Base-by-base conservation (phyloP, 192 early-diverging fungal genomes). In the Geranomyces michiganensis region DNA sequence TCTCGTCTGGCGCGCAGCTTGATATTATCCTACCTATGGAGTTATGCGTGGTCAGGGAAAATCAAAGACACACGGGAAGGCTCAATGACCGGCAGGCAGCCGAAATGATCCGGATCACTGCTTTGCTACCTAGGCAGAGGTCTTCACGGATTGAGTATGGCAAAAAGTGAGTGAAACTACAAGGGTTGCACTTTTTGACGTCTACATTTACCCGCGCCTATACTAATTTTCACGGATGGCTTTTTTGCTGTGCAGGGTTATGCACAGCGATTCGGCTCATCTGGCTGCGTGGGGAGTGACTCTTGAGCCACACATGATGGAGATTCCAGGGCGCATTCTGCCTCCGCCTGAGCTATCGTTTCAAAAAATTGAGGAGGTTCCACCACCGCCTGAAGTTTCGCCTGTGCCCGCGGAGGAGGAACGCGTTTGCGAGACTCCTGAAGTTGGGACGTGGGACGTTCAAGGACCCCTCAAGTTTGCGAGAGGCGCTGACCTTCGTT, bases 91-190 rank as follows among this genome's bases (percentile, higher is more conserved):
- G 77, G 32, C 84, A 94, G 81, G 95, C 94, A 0, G 90, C 93
- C 0, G 93, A 97, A 66, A 96, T 97, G 94, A 94, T 97, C 62
- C 90, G 85, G 31, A 92, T 92, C 70, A 94, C 93, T 0, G 92
- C 47, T 80, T 92, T 36, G 75, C 94, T 21, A 87, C 87, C 10
- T 70, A 89, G 0, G 93, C 93, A 8, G 88, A 76, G n/a, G 83
- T 95, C 73, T 76, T 72, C 1, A 93, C 81, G 75, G 77, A 84
- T 67, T 77, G 77, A 8, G 76, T 75, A 36, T 79, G 80, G 17
- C 77, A 85, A 47, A 80, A 81, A 55, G 80, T 84, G 49, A 67
- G 72, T 32, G 6, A 55, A 8, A 8, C 5, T 3, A 3, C 3
- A 41, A 7, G 10, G 36, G 3, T 41, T 41, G 36, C 3, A 7